Evolutionary conservation across 306 rosid genomes (phyloP).

Genomic region (Fragaria ananassa): DNA sequence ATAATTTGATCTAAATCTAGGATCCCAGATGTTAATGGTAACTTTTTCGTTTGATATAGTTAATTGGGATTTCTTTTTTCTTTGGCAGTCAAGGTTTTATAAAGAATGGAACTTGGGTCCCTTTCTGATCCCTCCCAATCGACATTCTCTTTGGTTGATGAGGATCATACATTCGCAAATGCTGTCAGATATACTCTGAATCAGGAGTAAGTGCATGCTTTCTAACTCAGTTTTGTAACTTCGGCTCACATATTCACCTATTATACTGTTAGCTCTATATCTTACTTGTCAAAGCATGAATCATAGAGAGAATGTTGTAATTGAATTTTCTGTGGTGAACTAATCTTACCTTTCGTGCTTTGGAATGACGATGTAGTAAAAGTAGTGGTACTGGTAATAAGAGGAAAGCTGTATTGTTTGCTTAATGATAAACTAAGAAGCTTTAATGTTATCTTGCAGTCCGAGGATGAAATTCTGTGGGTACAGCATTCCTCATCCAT

Average conservation of each 20-base stretch:
- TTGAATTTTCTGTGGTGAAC: background rate
- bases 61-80: background rate
- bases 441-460: conserved; percentile 41
- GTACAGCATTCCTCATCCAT: conserved; percentile 91
- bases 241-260: background rate
- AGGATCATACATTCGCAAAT: conserved; percentile 79
- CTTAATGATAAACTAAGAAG: background rate
- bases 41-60: too few species aligned
- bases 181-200: conserved; percentile 61
- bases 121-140: conserved; percentile 51
- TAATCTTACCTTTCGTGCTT: background rate
- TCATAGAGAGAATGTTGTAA: background rate
- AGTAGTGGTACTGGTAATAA: background rate
- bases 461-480: conserved; percentile 70
- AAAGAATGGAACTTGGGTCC: conserved; percentile 63
- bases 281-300: background rate
- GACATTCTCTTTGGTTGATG: conserved; percentile 59
- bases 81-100: background rate
- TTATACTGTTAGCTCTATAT: background rate
- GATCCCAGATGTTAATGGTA: background rate
- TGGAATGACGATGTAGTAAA: background rate
- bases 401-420: background rate
- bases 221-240: background rate
- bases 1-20: background rate
- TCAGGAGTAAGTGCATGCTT: conserved; percentile 55